A percentile compares a stretch with the other conserved stretches of the same genome.
Evolutionary conservation across 129 eudicot species (phyloP).

Genomic region (Apium graveolens): DNA sequence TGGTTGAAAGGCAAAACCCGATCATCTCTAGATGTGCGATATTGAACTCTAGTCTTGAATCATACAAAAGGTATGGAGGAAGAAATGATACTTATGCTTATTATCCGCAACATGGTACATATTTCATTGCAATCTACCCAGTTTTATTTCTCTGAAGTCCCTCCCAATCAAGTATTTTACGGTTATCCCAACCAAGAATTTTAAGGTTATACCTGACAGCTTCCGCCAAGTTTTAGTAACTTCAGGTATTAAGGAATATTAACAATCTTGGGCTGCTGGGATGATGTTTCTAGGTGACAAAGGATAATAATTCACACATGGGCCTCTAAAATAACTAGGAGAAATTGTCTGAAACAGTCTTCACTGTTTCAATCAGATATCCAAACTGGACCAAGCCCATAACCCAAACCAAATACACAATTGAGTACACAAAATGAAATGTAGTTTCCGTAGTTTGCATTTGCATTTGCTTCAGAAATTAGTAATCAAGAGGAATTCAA

Average conservation of each 20-base stretch:
- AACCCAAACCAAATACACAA: background rate
- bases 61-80: background rate
- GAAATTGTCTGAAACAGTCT: too few species aligned
- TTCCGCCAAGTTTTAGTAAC: background rate
- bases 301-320: background rate
- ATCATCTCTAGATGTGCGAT: background rate
- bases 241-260: background rate
- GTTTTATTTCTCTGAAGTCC: background rate
- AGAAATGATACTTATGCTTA: background rate
- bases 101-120: background rate
- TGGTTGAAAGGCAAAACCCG: too few species aligned
- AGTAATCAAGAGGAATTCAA: background rate
- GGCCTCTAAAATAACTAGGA: background rate
- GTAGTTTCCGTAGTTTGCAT: background rate
- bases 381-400: background rate
- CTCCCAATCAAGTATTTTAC: background rate
- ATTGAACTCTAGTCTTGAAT: background rate
- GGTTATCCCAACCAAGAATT: background rate
- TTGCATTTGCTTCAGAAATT: background rate
- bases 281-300: background rate
- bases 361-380: too few species aligned
- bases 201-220: background rate
- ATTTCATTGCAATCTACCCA: background rate
- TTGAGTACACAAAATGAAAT: background rate
- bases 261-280: background rate